phyloP scores from a whole-genome alignment of 192 early-diverging fungal genomes.

The Phycomyces blakesleeanus region DNA sequence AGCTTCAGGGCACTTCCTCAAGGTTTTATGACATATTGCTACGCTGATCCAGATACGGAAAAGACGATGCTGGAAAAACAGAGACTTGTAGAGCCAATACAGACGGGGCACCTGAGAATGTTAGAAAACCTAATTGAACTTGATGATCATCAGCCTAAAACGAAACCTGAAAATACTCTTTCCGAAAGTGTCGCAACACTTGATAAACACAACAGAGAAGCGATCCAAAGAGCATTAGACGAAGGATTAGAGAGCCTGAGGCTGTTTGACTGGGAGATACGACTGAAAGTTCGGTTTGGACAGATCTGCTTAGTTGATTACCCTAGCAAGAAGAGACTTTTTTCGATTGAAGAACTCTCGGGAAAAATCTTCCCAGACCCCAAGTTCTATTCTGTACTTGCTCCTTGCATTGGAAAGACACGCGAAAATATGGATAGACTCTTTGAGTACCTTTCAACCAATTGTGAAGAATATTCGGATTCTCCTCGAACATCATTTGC shows the following conservation, averaged over 20 bases:
- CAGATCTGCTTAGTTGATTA: constrained; percentile 37
- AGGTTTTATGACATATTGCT: constrained; percentile 1
- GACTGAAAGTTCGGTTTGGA: constrained; percentile 36
- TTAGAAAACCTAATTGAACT: constrained; percentile 20
- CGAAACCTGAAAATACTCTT: background rate
- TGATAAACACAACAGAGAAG: constrained; percentile 16
- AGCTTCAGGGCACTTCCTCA: constrained; percentile 11
- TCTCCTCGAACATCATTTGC: constrained; percentile 23
- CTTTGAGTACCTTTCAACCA: constrained; percentile 20
- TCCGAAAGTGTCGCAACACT: background rate
- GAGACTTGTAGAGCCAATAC: constrained; percentile 18
- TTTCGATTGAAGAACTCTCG: constrained; percentile 20
- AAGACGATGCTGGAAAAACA: background rate
- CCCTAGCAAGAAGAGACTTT: constrained; percentile 11
- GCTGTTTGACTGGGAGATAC: constrained; percentile 36
- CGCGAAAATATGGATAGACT: constrained; percentile 16
- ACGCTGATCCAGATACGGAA: background rate
- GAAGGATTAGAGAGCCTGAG: constrained; percentile 28
- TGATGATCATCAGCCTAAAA: constrained; percentile 9
- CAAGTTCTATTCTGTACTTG: constrained; percentile 27
- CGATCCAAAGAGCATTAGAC: constrained; percentile 15
- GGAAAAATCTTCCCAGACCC: constrained; percentile 26
- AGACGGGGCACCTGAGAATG: background rate
- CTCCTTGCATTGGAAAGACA: constrained; percentile 33
- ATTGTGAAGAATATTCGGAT: constrained; percentile 20